phyloP scores from a whole-genome alignment of 2,329 filamentous ascomycete genomes.

The Apiospora saccharicola region DNA sequence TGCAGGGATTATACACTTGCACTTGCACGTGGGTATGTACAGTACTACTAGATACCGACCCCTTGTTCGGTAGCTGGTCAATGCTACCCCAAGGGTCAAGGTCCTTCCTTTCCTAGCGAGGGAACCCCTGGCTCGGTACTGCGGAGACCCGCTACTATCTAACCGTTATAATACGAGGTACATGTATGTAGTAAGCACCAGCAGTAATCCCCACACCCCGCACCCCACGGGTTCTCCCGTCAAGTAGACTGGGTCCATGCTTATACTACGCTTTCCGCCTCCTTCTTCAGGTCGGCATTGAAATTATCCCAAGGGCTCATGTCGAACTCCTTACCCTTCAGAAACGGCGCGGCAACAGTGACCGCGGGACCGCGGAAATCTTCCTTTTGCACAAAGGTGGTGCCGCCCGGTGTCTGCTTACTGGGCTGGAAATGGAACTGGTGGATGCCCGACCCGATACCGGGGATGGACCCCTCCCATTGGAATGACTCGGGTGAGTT shows the following conservation, averaged over 20 bases:
- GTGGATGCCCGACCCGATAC: not conserved
- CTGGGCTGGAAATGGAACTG: slow-evolving; percentile 8
- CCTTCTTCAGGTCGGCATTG: slow-evolving; percentile 15
- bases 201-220: no score
- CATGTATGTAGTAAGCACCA: no score
- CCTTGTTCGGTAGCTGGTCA: no score
- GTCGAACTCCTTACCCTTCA: not conserved
- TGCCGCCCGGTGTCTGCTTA: not conserved
- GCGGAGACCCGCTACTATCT: no score
- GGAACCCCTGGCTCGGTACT: no score
- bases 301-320: not conserved
- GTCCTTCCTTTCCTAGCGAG: no score
- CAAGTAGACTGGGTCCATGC: not conserved
- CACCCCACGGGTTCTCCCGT: no score
- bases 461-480: not conserved
- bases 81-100: no score
- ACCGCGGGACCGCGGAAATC: not conserved
- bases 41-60: no score
- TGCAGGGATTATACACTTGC: no score
- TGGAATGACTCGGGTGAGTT: slow-evolving; percentile 7
- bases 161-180: no score
- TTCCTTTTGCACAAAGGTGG: not conserved
- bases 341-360: not conserved
- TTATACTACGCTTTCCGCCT: not conserved
- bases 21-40: no score